These are phyloP conservation scores for Trametes cinnabarina DNA, from an alignment of 768 basidiomycete genomes.

Conservation along the genomic window DNA sequence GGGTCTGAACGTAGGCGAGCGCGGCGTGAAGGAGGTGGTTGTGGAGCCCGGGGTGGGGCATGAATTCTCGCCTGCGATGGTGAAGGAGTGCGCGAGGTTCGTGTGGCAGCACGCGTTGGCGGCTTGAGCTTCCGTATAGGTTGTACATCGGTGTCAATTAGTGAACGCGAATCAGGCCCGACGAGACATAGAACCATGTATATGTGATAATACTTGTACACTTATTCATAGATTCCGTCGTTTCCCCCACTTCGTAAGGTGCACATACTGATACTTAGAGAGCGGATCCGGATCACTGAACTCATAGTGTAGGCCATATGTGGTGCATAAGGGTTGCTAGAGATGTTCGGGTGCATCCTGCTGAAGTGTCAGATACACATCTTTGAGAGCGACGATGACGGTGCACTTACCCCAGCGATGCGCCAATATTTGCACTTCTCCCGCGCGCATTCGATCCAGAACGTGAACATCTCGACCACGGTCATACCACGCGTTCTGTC, in stretches of 20 bases:
- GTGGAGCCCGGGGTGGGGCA: slow-evolving; percentile 61
- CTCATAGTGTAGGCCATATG: no score
- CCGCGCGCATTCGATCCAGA: slow-evolving; percentile 10
- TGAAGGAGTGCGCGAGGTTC: slow-evolving; percentile 41
- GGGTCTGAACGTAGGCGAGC: slow-evolving; percentile 46
- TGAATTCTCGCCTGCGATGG: slow-evolving; percentile 60
- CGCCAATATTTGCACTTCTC: slow-evolving; percentile 3
- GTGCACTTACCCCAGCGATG: not conserved
- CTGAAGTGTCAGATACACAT: slow-evolving; percentile 1
- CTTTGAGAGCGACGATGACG: slow-evolving; percentile 23
- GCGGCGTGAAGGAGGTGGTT: slow-evolving; percentile 55
- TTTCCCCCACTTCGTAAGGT: no score
- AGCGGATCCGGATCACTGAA: no score
- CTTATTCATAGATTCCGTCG: no score
- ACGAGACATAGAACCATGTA: no score
- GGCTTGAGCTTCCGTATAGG: not conserved
- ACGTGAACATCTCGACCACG: slow-evolving; percentile 9
- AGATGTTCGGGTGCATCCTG: not conserved
- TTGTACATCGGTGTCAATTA: not conserved
- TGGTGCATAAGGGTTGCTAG: no score
- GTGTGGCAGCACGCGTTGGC: slow-evolving; percentile 26
- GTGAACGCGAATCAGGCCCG: no score
- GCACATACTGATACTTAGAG: no score
- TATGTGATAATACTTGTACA: no score
- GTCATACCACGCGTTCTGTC: slow-evolving; percentile 9